phyloP scores from a whole-genome alignment of 129 eudicot species.

The Flaveria sonorensis region DNA sequence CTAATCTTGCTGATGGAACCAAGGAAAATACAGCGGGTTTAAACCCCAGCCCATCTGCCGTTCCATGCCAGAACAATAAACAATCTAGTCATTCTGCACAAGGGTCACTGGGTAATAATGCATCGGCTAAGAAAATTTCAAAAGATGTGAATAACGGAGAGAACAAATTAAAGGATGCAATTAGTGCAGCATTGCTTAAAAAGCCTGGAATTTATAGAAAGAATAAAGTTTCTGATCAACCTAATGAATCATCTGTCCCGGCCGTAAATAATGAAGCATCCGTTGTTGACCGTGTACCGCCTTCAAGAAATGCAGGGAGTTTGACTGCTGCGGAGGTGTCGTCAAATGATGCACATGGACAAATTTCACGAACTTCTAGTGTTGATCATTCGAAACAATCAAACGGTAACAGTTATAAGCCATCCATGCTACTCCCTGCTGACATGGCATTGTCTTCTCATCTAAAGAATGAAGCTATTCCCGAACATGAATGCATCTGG shows the following conservation, averaged over 20 bases:
- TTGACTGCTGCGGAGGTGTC: constrained; percentile 35
- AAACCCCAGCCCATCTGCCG: constrained; percentile 33
- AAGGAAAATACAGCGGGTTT: constrained; percentile 45
- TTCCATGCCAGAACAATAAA: constrained; percentile 47
- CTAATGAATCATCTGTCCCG: constrained; percentile 50
- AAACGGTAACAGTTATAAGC: constrained; percentile 44
- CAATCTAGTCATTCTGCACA: constrained; percentile 44
- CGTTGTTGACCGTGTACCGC: constrained; percentile 40
- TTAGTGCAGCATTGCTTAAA: constrained; percentile 85
- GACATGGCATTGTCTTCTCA: constrained; percentile 40
- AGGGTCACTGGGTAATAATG: constrained; percentile 31
- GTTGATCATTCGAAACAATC: constrained; percentile 48
- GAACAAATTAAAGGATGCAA: constrained; percentile 78
- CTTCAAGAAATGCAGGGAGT: constrained; percentile 38
- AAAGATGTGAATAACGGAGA: constrained; percentile 49
- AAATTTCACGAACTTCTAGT: constrained; percentile 25
- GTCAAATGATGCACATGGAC: constrained; percentile 38
- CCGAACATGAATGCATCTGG: constrained; percentile 87
- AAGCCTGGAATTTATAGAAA: constrained; percentile 76
- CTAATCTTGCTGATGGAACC: constrained; percentile 49
- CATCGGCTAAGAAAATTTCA: constrained; percentile 40
- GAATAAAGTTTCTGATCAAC: constrained; percentile 50
- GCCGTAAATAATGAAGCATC: constrained; percentile 41
- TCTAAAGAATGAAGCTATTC: constrained; percentile 60
- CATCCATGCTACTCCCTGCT: constrained; percentile 26